Evolutionary conservation across 768 basidiomycete genomes (phyloP).

Genomic region (Tricholoma flavovirens): DNA sequence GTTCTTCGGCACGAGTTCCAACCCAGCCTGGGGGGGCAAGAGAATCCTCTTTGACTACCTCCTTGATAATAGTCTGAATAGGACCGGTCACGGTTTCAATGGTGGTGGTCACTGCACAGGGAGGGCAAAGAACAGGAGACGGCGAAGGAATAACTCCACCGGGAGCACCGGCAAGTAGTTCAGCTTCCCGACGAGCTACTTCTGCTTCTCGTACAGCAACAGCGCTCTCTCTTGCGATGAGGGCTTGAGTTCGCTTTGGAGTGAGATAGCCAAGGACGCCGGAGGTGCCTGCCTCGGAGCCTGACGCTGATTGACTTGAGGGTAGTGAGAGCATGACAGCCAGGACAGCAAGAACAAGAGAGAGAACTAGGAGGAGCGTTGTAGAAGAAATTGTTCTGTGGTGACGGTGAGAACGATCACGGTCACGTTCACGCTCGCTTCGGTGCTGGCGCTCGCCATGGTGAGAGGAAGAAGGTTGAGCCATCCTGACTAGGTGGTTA

Average conservation of each 20-base stretch:
- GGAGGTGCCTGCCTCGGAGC: conserved; percentile 34
- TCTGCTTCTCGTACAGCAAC: conserved; percentile 83
- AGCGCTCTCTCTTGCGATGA: conserved; percentile 72
- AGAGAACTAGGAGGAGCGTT: conserved; percentile 80
- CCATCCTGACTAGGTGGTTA: conserved; percentile 66
- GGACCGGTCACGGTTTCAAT: conserved; percentile 52
- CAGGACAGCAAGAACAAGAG: conserved; percentile 81
- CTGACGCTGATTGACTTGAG: conserved; percentile 30
- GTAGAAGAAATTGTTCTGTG: conserved; percentile 87
- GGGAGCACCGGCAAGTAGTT: conserved; percentile 75
- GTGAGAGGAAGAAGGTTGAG: conserved; percentile 80
- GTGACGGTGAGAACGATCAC: conserved; percentile 62
- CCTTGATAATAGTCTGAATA: conserved; percentile 79
- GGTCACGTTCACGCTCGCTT: conserved; percentile 44
- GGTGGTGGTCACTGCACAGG: conserved; percentile 49
- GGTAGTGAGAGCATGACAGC: conserved; percentile 88
- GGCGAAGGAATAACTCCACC: conserved; percentile 67
- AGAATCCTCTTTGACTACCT: conserved; percentile 78
- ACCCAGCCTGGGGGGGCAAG: conserved; percentile 78
- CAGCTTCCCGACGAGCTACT: conserved; percentile 85
- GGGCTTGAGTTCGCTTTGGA: conserved; percentile 76
- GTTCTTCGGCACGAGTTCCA: conserved; percentile 70
- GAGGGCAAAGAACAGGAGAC: conserved; percentile 48
- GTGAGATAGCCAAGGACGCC: conserved; percentile 71
- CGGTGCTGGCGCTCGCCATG: conserved; percentile 55